Conservation (phyloP, 768 basidiomycete genomes). For the Mycena venus region DNA sequence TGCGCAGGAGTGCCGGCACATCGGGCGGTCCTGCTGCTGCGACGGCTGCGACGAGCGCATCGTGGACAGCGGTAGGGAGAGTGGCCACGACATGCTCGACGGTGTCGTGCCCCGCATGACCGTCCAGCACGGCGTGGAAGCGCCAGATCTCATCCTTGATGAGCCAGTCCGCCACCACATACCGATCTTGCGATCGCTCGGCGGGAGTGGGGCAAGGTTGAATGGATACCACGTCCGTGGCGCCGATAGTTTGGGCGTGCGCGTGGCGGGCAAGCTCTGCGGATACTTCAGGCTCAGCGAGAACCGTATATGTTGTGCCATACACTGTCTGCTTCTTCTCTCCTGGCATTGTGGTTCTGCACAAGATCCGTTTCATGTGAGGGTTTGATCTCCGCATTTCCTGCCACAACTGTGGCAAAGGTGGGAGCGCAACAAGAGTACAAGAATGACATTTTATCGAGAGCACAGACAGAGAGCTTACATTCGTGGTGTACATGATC, state of each 20-base stretch:
- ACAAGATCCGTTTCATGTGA: not conserved
- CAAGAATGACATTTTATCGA: too few relatives aligned
- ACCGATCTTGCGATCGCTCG: conserved; percentile 61
- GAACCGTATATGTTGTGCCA: conserved; percentile 50
- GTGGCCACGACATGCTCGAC: conserved; percentile 53
- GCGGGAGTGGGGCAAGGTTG: conserved; percentile 61
- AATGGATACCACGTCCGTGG: conserved; percentile 58
- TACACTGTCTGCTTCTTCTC: conserved; percentile 10
- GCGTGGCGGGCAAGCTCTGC: conserved; percentile 57
- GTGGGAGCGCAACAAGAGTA: too few relatives aligned
- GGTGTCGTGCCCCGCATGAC: conserved; percentile 64
- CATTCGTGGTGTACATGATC: not conserved
- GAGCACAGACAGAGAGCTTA: too few relatives aligned
- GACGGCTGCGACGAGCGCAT: conserved; percentile 38
- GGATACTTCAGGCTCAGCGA: conserved; percentile 58
- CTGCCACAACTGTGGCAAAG: too few relatives aligned
- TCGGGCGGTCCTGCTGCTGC: conserved; percentile 8
- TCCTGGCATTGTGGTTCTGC: not conserved
- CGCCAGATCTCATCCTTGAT: conserved; percentile 55
- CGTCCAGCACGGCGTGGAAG: conserved; percentile 64
- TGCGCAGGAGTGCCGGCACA: conserved; percentile 48
- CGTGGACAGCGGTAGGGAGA: conserved; percentile 49
- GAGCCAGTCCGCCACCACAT: conserved; percentile 55
- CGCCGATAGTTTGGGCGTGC: conserved; percentile 43
- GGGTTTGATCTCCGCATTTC: too few relatives aligned